These are phyloP conservation scores for Coemansia sp. DNA, from an alignment of 192 early-diverging fungal species.

Conservation along the genomic window DNA sequence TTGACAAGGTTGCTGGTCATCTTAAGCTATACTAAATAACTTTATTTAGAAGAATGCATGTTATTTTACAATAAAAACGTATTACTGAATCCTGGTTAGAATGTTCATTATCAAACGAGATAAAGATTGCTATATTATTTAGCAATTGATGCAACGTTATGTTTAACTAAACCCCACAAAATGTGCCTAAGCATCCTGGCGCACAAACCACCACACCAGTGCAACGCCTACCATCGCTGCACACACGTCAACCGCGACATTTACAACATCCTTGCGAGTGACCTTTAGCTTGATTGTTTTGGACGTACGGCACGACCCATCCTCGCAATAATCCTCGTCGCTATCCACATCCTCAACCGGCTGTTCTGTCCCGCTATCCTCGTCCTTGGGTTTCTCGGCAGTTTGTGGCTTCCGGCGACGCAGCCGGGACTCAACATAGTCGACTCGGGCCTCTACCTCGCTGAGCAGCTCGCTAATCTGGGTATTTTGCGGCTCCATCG, in stretches of 20 bases:
- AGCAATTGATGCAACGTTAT: no score
- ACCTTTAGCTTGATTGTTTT: conserved; percentile 44
- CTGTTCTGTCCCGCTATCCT: conserved; percentile 29
- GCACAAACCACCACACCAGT: conserved; percentile 45
- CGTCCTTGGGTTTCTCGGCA: conserved; percentile 9
- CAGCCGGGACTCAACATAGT: conserved; percentile 47
- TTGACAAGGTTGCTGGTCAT: conserved; percentile 59
- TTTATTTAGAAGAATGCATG: background rate
- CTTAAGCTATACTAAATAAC: conserved; percentile 55
- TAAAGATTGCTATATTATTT: no score
- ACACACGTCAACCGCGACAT: conserved; percentile 33
- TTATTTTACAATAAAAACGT: background rate
- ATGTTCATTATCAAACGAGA: no score
- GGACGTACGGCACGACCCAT: conserved; percentile 39
- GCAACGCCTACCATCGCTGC: conserved; percentile 40
- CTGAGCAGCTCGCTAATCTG: conserved; percentile 41
- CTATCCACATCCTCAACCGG: conserved; percentile 48
- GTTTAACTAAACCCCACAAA: background rate
- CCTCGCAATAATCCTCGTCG: conserved; percentile 51
- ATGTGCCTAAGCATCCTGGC: conserved; percentile 1
- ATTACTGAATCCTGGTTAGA: background rate
- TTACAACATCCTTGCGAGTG: conserved; percentile 40
- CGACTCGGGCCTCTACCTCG: conserved; percentile 47
- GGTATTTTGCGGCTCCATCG: conserved; percentile 39
- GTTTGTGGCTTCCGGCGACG: conserved; percentile 34